Base-by-base conservation (phyloP, 352 stramenopile genomes). In the Globisporangium camurandrum region DNA sequence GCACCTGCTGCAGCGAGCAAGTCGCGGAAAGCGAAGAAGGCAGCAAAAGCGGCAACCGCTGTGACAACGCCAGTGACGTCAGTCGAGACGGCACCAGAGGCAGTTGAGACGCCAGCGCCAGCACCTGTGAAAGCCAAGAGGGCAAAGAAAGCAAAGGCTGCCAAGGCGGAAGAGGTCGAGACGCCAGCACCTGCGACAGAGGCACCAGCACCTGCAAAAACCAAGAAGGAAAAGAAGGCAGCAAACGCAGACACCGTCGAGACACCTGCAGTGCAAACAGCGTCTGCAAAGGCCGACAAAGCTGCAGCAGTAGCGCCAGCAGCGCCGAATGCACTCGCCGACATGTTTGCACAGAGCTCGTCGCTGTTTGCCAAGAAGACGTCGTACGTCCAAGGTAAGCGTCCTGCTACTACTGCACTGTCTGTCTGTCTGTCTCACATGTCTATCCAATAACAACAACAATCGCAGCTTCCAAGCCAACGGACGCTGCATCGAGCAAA, bases 281-380 rank as follows among this genome's bases (percentile, higher is more conserved):
- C 24, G 44, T 22, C 12, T 16, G 24, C 27, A 30, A 10, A 33
- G 11, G 45, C 31, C 19, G 2, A 31, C 8, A 30, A 43, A n/a
- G 26, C 16, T 36, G 8, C 8, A 10, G 39, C 24, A 33, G n/a
- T 31, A 33, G 33, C 43, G 17, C 22, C 28, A 31, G 59, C 30
- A 3, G 49, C 37, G 4, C 23, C 43, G 12, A 63, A 51, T 51
- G 38, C 56, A 39, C 61, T 88, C 36, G 60, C 72, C 22, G 56
- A 76, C 43, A 67, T 73, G 47, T 88, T 88, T 48, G 70, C 72
- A 12, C 57, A 79, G 56, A 86, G 77, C 51, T 64, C 67, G 22
- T 64, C 65, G 41, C 71, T 86, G 45, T 78, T 78, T 33, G 63
- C 66, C 56, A 88, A 88, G 65, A 88, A 85, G 55, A 37, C 46